These are phyloP conservation scores for Nakataea oryzae DNA, from an alignment of 2,329 filamentous ascomycete genomes.

Conservation along the genomic window DNA sequence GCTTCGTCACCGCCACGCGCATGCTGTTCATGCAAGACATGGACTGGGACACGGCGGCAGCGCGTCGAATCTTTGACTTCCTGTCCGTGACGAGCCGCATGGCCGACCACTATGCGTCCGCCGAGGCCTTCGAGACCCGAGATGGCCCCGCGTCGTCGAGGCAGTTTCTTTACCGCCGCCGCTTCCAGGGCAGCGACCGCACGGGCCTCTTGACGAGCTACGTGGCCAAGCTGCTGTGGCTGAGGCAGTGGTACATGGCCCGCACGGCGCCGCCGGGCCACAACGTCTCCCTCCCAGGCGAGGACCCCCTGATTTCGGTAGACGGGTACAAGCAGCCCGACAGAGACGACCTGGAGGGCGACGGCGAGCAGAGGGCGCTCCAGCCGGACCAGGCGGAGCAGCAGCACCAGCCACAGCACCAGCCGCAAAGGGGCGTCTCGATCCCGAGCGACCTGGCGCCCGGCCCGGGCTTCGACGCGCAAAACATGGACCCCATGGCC, in stretches of 20 bases:
- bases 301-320: background rate
- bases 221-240: slow-evolving; percentile 26
- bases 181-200: slow-evolving; percentile 15
- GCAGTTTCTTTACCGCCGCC: slow-evolving; percentile 13
- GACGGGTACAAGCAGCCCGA: background rate
- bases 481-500: background rate
- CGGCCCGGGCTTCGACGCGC: background rate
- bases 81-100: slow-evolving; percentile 15
- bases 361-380: background rate
- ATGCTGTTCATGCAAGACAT: slow-evolving; percentile 22
- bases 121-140: slow-evolving; percentile 17
- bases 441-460: background rate
- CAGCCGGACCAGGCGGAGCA: background rate
- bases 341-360: background rate
- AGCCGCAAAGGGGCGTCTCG: background rate
- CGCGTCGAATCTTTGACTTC: slow-evolving; percentile 22
- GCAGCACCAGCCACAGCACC: slow-evolving; percentile 1
- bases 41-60: slow-evolving; percentile 25
- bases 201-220: slow-evolving; percentile 18
- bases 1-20: slow-evolving; percentile 21
- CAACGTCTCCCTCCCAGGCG: background rate
- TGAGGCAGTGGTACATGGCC: slow-evolving; percentile 25
- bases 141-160: slow-evolving; percentile 11
- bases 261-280: background rate
- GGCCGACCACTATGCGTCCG: slow-evolving; percentile 15